phyloP scores from a whole-genome alignment of 495 filamentous ascomycete genomes.

The Platismatia glauca region DNA sequence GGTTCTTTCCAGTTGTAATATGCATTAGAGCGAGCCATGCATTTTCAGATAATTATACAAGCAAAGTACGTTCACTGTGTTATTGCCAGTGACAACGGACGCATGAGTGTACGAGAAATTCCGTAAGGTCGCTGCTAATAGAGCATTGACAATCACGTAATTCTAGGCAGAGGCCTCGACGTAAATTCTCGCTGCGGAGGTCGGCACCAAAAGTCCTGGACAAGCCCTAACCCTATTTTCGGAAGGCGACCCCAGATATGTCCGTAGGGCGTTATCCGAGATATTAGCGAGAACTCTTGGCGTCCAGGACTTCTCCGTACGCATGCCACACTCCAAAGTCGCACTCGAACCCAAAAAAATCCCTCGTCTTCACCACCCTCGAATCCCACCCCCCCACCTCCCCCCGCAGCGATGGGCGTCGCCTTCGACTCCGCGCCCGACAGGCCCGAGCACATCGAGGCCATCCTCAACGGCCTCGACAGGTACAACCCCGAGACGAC shows the following conservation, averaged over 20 bases:
- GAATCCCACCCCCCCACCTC: not conserved
- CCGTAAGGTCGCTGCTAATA: not conserved
- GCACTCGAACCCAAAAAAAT: not conserved
- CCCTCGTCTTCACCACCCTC: not conserved
- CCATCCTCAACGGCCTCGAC: constrained; percentile 89
- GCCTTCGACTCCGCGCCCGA: constrained; percentile 49
- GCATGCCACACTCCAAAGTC: not conserved
- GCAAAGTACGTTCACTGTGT: not conserved
- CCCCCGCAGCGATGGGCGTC: constrained; percentile 32
- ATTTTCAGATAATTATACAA: not conserved
- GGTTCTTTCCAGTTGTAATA: not conserved
- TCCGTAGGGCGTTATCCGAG: too few species aligned
- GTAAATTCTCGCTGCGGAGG: constrained; percentile 9
- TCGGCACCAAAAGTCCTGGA: too few species aligned
- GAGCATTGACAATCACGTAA: not conserved
- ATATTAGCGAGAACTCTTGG: too few species aligned
- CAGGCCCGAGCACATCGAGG: constrained; percentile 81
- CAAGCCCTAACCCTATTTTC: too few species aligned
- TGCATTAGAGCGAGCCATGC: constrained; percentile 1
- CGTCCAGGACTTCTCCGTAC: too few species aligned
- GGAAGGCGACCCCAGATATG: too few species aligned
- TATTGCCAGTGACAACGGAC: not conserved
- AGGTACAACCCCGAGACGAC: constrained; percentile 98
- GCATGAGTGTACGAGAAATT: too few species aligned
- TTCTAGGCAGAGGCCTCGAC: constrained; percentile 1